Conservation (phyloP, 2,329 filamentous ascomycete genomes). For the Knufia fluminis region DNA sequence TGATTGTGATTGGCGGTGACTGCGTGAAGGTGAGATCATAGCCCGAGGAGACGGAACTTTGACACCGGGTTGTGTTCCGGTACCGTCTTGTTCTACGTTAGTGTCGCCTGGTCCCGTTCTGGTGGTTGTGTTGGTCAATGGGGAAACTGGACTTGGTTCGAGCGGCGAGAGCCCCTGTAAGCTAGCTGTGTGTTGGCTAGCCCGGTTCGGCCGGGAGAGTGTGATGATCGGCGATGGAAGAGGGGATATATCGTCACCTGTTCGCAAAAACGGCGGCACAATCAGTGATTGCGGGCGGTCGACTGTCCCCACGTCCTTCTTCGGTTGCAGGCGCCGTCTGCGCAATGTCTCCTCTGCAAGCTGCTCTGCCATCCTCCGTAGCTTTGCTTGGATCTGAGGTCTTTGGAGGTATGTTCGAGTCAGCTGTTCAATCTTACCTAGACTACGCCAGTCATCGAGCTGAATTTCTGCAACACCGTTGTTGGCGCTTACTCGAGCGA, state of each 20-base stretch:
- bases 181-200: not conserved
- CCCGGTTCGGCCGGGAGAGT: not conserved
- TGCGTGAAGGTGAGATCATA: not conserved
- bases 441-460: constrained; percentile 17
- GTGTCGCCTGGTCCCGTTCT: not conserved
- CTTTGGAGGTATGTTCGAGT: constrained; percentile 16
- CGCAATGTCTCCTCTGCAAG: constrained; percentile 12
- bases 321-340: not conserved
- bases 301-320: not conserved
- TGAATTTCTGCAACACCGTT: constrained; percentile 18
- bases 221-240: constrained; percentile 1
- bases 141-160: not conserved
- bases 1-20: not conserved
- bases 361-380: constrained; percentile 11
- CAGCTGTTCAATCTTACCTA: constrained; percentile 13
- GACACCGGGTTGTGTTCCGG: not conserved
- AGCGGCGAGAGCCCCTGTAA: not conserved
- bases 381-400: constrained; percentile 10
- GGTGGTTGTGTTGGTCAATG: not conserved
- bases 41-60: no score
- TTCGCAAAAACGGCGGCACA: not conserved
- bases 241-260: not conserved
- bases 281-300: not conserved
- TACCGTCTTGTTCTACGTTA: not conserved
- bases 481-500: constrained; percentile 18